Conservation (phyloP, 2,329 filamentous ascomycete species). For the Cercospora berteroae region DNA sequence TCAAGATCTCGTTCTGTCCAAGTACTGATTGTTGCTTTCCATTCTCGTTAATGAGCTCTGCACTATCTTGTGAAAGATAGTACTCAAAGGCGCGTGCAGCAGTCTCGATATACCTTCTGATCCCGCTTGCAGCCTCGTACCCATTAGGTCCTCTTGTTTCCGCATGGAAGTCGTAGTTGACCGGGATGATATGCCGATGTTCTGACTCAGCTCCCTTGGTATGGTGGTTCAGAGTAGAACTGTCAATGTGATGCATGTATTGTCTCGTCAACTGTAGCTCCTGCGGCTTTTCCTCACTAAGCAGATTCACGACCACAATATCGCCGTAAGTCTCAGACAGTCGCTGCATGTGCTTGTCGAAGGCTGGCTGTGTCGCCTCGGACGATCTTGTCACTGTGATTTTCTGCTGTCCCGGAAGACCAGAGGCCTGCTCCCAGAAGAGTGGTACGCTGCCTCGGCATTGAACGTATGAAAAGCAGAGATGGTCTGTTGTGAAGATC, state of each 20-base stretch:
- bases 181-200: slow-evolving; percentile 72
- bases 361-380: slow-evolving; percentile 89
- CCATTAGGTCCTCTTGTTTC: slow-evolving; percentile 83
- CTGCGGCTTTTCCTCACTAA: slow-evolving; percentile 84
- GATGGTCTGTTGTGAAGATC: slow-evolving; percentile 75
- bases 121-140: slow-evolving; percentile 86
- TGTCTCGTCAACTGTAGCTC: slow-evolving; percentile 79
- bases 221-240: slow-evolving; percentile 66
- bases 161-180: slow-evolving; percentile 95
- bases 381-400: slow-evolving; percentile 84
- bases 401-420: slow-evolving; percentile 89
- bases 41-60: slow-evolving; percentile 49
- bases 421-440: slow-evolving; percentile 94
- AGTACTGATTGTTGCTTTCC: slow-evolving; percentile 35
- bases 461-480: slow-evolving; percentile 91
- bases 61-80: slow-evolving; percentile 73
- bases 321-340: slow-evolving; percentile 84
- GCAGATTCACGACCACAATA: slow-evolving; percentile 86
- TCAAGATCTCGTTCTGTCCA: slow-evolving; percentile 58
- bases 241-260: slow-evolving; percentile 73
- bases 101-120: slow-evolving; percentile 71
- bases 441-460: slow-evolving; percentile 89
- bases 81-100: slow-evolving; percentile 91
- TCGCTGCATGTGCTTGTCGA: slow-evolving; percentile 91
- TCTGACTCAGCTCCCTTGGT: slow-evolving; percentile 51